Conservation (phyloP, 129 eudicot species). For the Escallonia rubra region DNA sequence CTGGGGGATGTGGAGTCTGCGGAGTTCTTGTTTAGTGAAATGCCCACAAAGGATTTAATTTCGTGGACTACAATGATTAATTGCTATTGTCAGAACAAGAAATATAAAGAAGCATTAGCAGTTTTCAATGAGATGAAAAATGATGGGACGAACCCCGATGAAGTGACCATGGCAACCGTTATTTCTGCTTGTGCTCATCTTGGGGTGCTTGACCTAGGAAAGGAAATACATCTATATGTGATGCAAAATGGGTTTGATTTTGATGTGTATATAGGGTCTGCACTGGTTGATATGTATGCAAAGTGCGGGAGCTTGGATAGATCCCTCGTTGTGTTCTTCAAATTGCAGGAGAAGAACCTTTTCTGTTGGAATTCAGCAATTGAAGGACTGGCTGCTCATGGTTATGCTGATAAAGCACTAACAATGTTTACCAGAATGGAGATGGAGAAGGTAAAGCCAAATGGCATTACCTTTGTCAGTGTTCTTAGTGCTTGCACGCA, state of each 20-base stretch:
- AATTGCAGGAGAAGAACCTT: constrained; percentile 62
- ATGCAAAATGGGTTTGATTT: constrained; percentile 25
- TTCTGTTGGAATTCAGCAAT: constrained; percentile 85
- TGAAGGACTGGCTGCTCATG: constrained; percentile 81
- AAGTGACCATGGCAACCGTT: constrained; percentile 59
- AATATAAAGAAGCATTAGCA: constrained; percentile 42
- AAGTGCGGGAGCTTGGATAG: constrained; percentile 67
- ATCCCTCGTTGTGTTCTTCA: constrained; percentile 59
- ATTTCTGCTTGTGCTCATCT: constrained; percentile 80
- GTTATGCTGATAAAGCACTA: constrained; percentile 58
- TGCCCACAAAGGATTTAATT: constrained; percentile 58
- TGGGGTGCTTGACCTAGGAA: constrained; percentile 65
- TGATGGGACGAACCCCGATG: constrained; percentile 50
- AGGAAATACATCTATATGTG: constrained; percentile 49
- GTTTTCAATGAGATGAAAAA: constrained; percentile 54
- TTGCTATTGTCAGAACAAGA: constrained; percentile 54
- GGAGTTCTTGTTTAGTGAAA: constrained; percentile 41
- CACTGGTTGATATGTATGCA: constrained; percentile 87
- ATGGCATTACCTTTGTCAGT: constrained; percentile 62
- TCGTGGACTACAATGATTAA: constrained; percentile 90
- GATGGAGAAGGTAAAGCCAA: constrained; percentile 54
- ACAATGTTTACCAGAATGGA: constrained; percentile 53
- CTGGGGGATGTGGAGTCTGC: constrained; percentile 57
- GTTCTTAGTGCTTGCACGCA: constrained; percentile 84
- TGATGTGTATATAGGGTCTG: constrained; percentile 74